Evolutionary conservation across 345 rosid species (phyloP), one percentile per base, ranked within the genome.

Genomic region (Hirschfeldia incana): DNA sequence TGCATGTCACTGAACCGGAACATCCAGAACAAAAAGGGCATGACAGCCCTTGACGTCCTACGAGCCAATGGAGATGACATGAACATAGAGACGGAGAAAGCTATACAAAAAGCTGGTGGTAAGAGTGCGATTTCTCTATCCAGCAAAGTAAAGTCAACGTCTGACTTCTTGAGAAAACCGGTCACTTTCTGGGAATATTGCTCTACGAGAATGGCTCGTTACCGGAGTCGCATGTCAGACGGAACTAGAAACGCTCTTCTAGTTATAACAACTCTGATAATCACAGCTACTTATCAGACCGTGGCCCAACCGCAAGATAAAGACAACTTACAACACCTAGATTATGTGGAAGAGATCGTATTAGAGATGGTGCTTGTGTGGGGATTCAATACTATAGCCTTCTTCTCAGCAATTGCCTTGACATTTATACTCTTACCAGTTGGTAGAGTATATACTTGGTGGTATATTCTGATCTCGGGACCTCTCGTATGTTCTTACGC

Each of bases 191-290:
- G 0, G 17, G 62, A 46, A 61, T 26, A 60, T 61, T 61, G 62
- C 69, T 17, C 15, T 0, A 76, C 63, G 36, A 1, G 8, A 8
- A 8, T 76, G 27, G 16, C 28, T 21, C 80, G 69, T 13, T 46
- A 44, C 2, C 21, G 42, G 51, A 68, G 28, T 6, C 1, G 3
- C 2, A 15, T 70, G 17, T 11, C 86, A 17, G 49, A 74, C 3
- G 72, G 75, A 13, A 30, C 16, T 4, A 65, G 82, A 2, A 82
- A 65, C 28, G 13, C 69, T 1, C 49, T 86, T 53, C 77, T 86
- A 6, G 84, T 82, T 11, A 80, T 77, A n/a, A 29, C 77, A 3
- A 57, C 69, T 16, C 13, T 84, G 46, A 77, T 82, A 4, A 65
- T 78, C 72, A 8, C 70, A 57, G 44, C 81, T 64, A 70, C 75